Base-by-base conservation (phyloP, 768 basidiomycete genomes). In the Tulasnella sp. region DNA sequence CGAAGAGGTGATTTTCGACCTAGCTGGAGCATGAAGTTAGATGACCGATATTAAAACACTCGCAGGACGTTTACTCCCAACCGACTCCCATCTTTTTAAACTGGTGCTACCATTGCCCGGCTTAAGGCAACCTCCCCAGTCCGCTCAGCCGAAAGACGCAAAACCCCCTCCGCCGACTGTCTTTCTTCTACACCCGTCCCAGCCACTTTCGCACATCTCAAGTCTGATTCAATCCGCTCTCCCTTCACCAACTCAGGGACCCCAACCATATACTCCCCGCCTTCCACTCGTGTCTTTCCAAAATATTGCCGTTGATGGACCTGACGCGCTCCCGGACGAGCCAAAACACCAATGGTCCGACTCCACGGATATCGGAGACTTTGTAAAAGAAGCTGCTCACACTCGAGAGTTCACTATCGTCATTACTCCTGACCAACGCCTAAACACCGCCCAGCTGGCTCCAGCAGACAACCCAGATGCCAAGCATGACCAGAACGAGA, bases 101-200 rank as follows among this genome's bases (percentile, higher is more conserved):
- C 84, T 91, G 10, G 87, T 91, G 42, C 83, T 91, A 0, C 90
- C 91, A 11, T 0, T 85, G 86, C 79, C 86, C 81, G 26, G 80
- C 79, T 82, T 67, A 79, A 81, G 57, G 80, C 72, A 71, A 77
- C 78, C 78, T 78, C 70, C 79, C 73, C 39, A 35, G 6, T 42
- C 4, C 29, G 70, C 61, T 13, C 57, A 67, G 26, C 29, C 39
- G 26, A 3, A 35, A 13, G 29, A 44, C 32, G 0, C 51, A 75
- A 70, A 79, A 35, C 80, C 40, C 3, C 80, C 81, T 1, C 84
- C 83, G 57, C 90, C 82, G 81, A 88, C 80, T 11, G 89, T 91
- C 5, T 88, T 91, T 79, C 87, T 92, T 7, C 85, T 92, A 0
- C 91, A 92, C 79, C 91, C 91, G 5, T 88, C 89, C 0, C 91